These are phyloP conservation scores for Neurospora sp. DNA, from an alignment of 495 filamentous ascomycete species.

Conservation along the genomic window DNA sequence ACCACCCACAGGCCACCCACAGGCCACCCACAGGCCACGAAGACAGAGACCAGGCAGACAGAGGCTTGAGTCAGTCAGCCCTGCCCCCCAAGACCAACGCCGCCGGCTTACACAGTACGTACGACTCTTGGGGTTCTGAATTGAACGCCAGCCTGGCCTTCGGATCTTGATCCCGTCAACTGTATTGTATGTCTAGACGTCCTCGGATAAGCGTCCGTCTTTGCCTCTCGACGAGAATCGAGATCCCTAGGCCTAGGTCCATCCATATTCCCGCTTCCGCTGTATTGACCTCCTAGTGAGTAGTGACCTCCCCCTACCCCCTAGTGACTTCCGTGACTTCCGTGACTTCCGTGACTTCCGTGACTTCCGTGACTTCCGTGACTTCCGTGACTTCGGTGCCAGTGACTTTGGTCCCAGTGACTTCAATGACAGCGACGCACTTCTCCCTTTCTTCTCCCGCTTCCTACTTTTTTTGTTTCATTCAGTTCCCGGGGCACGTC, in stretches of 20 bases:
- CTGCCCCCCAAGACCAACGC: neutral
- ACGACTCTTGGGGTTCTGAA: too few species aligned
- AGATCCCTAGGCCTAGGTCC: neutral
- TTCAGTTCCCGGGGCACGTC: too few species aligned
- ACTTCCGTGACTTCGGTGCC: too few species aligned
- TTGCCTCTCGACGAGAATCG: neutral
- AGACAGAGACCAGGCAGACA: too few species aligned
- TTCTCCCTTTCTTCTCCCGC: neutral
- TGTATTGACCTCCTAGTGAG: neutral
- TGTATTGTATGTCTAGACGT: neutral
- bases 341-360: too few species aligned
- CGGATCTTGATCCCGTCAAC: neutral
- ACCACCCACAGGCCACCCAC: too few species aligned
- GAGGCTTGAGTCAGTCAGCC: too few species aligned
- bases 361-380: neutral
- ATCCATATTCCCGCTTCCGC: neutral
- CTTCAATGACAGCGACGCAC: neutral
- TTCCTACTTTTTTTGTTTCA: neutral
- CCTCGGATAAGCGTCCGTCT: neutral
- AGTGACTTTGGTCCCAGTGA: neutral
- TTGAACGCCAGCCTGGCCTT: neutral
- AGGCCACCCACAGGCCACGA: neutral
- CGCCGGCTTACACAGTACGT: too few species aligned
- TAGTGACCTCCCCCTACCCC: too few species aligned
- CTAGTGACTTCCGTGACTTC: too few species aligned